Evolutionary conservation across 495 filamentous ascomycete genomes (phyloP).

Genomic region (Articulospora tetracladia): DNA sequence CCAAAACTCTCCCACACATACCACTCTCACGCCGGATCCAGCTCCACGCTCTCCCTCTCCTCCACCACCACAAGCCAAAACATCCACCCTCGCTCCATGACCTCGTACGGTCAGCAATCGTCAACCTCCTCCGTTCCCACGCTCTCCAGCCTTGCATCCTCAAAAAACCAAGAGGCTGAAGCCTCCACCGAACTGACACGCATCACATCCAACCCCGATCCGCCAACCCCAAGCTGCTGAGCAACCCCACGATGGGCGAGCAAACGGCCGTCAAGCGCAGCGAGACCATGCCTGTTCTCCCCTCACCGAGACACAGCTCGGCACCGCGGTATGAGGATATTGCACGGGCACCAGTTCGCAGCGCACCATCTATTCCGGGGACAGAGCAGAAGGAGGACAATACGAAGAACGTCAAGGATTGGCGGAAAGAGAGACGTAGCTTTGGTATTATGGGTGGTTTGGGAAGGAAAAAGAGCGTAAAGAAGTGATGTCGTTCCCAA

Average conservation of each 20-base stretch:
- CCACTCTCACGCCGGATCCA: not conserved
- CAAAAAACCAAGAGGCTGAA: too few species aligned
- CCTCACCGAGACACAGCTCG: not conserved
- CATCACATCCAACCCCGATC: not conserved
- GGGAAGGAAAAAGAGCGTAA: slow-evolving; percentile 11
- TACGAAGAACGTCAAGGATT: not conserved
- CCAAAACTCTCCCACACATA: slow-evolving; percentile 14
- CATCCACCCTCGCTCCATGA: not conserved
- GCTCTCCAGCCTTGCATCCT: not conserved
- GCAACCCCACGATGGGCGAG: not conserved
- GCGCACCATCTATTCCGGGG: not conserved
- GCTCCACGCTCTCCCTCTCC: not conserved
- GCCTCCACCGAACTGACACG: not conserved
- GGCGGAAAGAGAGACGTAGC: not conserved
- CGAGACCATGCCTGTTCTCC: not conserved
- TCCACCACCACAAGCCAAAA: not conserved
- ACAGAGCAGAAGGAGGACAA: not conserved
- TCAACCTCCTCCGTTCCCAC: not conserved
- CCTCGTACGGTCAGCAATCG: not conserved
- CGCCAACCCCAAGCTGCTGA: not conserved
- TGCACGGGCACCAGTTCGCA: not conserved
- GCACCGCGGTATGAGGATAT: slow-evolving; percentile 16
- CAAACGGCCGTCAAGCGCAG: not conserved
- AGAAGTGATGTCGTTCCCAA: not conserved
- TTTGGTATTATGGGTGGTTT: slow-evolving; percentile 1